Evolutionary conservation across 805 yeast species (phyloP).

Genomic region (Candida koratica): DNA sequence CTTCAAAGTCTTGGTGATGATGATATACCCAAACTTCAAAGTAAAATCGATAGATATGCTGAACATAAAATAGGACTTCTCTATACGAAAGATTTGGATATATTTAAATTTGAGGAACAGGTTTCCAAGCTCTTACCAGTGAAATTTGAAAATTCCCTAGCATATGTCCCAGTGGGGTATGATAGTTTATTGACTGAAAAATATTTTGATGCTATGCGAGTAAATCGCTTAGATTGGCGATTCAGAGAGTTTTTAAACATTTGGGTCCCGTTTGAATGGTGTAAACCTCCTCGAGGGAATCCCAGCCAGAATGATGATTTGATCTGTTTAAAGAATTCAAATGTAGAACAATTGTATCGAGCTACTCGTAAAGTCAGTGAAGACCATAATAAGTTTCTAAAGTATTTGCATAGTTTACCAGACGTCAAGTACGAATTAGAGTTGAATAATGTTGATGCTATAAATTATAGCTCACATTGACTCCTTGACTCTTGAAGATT

Average conservation of each 20-base stretch:
- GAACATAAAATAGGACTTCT: constrained; percentile 12
- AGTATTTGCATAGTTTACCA: constrained; percentile 8
- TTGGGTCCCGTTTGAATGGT: constrained; percentile 13
- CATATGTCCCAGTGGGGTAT: constrained; percentile 31
- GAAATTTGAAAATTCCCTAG: constrained; percentile 32
- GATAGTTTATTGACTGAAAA: constrained; percentile 25
- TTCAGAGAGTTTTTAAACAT: constrained; percentile 12
- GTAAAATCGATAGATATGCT: constrained; percentile 9
- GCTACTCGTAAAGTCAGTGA: constrained; percentile 2
- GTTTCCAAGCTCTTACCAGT: constrained; percentile 29
- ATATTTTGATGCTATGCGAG: constrained; percentile 19
- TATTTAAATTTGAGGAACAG: constrained; percentile 28
- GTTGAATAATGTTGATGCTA: constrained; percentile 1
- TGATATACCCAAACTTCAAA: constrained; percentile 16
- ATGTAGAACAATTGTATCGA: constrained; percentile 4
- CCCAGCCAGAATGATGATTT: constrained; percentile 12
- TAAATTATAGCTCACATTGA: background rate
- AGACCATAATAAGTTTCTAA: constrained; percentile 11
- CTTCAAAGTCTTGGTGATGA: constrained; percentile 13
- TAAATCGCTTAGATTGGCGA: constrained; percentile 4
- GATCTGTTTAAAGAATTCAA: constrained; percentile 12
- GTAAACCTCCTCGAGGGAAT: constrained; percentile 9
- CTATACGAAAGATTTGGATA: constrained; percentile 18
- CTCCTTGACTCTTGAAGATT: too few species aligned
- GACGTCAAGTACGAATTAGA: constrained; percentile 7